A percentile compares a stretch with the other conserved stretches of the same genome.
These are phyloP conservation scores for Diaporthe destruens DNA, from an alignment of 2,329 filamentous ascomycete species.

Conservation along the genomic window DNA sequence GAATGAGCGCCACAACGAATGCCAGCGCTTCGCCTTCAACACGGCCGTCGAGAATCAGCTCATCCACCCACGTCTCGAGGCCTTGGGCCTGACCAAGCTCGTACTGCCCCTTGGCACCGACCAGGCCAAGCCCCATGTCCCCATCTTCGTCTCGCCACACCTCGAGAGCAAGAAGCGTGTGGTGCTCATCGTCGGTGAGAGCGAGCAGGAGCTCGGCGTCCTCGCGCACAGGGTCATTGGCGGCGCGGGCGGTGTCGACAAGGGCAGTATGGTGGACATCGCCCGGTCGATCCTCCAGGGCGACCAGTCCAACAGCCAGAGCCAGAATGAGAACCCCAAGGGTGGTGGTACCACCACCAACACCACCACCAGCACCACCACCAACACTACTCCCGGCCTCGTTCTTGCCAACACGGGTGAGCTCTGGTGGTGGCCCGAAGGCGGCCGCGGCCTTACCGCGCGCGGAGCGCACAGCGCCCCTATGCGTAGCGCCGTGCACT, in stretches of 20 bases:
- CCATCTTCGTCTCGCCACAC: slow-evolving; percentile 72
- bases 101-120: slow-evolving; percentile 69
- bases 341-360: slow-evolving; percentile 46
- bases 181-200: slow-evolving; percentile 81
- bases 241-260: slow-evolving; percentile 73
- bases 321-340: neutral
- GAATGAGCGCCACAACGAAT: slow-evolving; percentile 81
- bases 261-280: slow-evolving; percentile 78
- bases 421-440: slow-evolving; percentile 79
- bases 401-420: slow-evolving; percentile 85
- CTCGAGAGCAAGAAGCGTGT: slow-evolving; percentile 71
- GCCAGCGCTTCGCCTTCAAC: slow-evolving; percentile 81
- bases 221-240: slow-evolving; percentile 77
- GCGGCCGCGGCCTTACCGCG: slow-evolving; percentile 70
- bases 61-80: slow-evolving; percentile 71
- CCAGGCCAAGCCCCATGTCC: slow-evolving; percentile 68
- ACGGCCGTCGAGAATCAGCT: slow-evolving; percentile 73
- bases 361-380: slow-evolving; percentile 48
- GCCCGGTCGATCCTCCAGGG: slow-evolving; percentile 58
- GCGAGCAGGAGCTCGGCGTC: slow-evolving; percentile 78
- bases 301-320: slow-evolving; percentile 33
- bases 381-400: slow-evolving; percentile 60
- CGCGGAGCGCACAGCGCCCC: slow-evolving; percentile 69
- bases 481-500: slow-evolving; percentile 72
- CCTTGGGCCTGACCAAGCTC: slow-evolving; percentile 70